Conservation (phyloP, 140 eudicot genomes). For the Erigeron philadelphicus region DNA sequence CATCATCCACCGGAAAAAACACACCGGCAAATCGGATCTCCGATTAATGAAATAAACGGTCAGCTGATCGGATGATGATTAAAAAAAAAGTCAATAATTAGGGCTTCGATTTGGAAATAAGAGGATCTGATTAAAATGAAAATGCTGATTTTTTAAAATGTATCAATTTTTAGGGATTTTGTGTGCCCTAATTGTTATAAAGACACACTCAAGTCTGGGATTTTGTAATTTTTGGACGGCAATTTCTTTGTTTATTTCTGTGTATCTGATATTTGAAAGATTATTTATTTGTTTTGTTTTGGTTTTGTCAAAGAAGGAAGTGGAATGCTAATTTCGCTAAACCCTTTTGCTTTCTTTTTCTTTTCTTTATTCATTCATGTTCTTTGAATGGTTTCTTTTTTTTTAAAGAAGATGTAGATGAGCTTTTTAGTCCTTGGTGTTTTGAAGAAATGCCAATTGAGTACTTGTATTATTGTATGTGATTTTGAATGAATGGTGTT, state of each 20-base stretch:
- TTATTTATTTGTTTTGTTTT: background rate
- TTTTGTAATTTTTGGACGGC: constrained; percentile 49
- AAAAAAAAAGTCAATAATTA: constrained; percentile 20
- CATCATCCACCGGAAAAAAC: constrained; percentile 49
- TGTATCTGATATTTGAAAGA: constrained; percentile 9
- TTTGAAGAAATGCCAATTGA: no score
- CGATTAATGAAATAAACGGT: constrained; percentile 7
- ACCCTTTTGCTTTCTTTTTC: constrained; percentile 28
- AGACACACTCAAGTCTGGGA: background rate
- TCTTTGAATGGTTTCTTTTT: background rate
- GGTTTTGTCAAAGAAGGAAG: constrained; percentile 19
- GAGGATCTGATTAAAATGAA: constrained; percentile 13
- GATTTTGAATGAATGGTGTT: no score
- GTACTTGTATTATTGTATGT: no score
- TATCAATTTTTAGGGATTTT: constrained; percentile 16
- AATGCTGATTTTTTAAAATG: constrained; percentile 24
- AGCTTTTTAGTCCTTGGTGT: no score
- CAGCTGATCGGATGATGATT: constrained; percentile 43
- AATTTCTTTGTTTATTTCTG: constrained; percentile 58
- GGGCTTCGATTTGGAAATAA: constrained; percentile 22
- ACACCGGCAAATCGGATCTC: constrained; percentile 36
- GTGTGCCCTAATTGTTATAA: background rate
- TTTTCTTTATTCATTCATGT: constrained; percentile 22
- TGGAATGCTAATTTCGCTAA: constrained; percentile 14
- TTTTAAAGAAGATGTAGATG: no score